phyloP scores from a whole-genome alignment of 169 alveolate genomes.

The Plasmodium blacklocki region DNA sequence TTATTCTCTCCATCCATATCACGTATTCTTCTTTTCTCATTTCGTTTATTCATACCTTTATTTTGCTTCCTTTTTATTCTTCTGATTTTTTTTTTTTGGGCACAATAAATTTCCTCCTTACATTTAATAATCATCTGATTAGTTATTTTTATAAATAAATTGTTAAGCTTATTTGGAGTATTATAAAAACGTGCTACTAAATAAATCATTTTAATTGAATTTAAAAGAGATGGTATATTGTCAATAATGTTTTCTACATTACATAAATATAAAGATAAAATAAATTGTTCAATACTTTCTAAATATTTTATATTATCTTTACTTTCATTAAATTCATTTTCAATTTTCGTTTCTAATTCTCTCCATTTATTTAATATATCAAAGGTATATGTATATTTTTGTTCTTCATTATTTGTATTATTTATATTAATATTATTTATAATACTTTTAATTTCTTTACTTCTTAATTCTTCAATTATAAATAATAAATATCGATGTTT shows the following conservation, averaged over 20 bases:
- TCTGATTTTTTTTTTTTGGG: constrained; percentile 76
- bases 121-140: constrained; percentile 94
- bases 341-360: constrained; percentile 93
- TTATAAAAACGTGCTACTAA: constrained; percentile 97
- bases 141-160: constrained; percentile 96
- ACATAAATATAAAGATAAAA: constrained; percentile 96
- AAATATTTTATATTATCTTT: constrained; percentile 97
- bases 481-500: constrained; percentile 74
- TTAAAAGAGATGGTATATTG: constrained; percentile 95
- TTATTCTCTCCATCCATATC: constrained; percentile 12
- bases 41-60: background rate
- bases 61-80: constrained; percentile 9
- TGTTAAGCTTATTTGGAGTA: constrained; percentile 96
- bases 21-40: background rate
- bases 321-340: constrained; percentile 96
- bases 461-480: constrained; percentile 74
- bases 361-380: constrained; percentile 88
- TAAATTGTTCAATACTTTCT: constrained; percentile 94
- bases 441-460: constrained; percentile 73
- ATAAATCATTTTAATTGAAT: constrained; percentile 95
- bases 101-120: constrained; percentile 90
- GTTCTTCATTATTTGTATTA: constrained; percentile 68
- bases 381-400: constrained; percentile 74
- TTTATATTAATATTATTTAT: constrained; percentile 73
- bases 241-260: constrained; percentile 95